Base-by-base conservation (phyloP, 2,329 filamentous ascomycete species). In the Xylariaceae sp. region DNA sequence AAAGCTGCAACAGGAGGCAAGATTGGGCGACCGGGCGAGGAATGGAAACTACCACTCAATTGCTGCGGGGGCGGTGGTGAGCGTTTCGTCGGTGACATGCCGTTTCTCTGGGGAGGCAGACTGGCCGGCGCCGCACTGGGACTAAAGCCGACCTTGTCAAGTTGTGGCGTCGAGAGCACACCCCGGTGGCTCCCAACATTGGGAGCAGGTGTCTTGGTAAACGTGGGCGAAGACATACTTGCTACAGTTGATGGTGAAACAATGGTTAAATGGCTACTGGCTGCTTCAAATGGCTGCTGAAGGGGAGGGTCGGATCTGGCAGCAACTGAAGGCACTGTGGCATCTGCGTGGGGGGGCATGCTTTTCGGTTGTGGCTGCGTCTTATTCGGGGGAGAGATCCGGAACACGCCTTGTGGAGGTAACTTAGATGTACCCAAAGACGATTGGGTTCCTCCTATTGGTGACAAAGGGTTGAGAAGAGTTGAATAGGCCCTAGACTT, bases 1-100 rank as follows among this genome's bases (percentile, higher is more conserved):
- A 86, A 60, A 2, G 76, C 69, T 33, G 78, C 72, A 2, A 74
- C 63, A 0, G 81, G 81, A 5, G 81, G 82, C 3, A 85, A 65
- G 20, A 83, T 71, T 0, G 75, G 67, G 12, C 68, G 61, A 16
- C 64, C 53, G 47, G 48, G 60, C 40, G 56, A 63, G 32, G 55
- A 64, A 36, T 47, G 50, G 43, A 56, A 42, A 37, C 60, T 55
- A 37, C 55, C 63, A 42, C 55, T 49, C 44, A 59, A 49, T 42
- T 60, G 54, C 21, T 61, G 59, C 29, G 59, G 56, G n/a, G 65
- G 62, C 17, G 69, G 66, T 20, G 75, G 72, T 14, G 75, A 77
- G 42, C 74, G 71, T 55, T 79, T 79, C 22, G 66, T 72, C 2
- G 76, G 76, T 11, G 76, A 79, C 21, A 76, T 53, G 3, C 75